Evolutionary conservation across 163 green algal species (phyloP), one percentile per base, ranked within the genome.

Genomic region (Chlamydomonas reinhardtii): DNA sequence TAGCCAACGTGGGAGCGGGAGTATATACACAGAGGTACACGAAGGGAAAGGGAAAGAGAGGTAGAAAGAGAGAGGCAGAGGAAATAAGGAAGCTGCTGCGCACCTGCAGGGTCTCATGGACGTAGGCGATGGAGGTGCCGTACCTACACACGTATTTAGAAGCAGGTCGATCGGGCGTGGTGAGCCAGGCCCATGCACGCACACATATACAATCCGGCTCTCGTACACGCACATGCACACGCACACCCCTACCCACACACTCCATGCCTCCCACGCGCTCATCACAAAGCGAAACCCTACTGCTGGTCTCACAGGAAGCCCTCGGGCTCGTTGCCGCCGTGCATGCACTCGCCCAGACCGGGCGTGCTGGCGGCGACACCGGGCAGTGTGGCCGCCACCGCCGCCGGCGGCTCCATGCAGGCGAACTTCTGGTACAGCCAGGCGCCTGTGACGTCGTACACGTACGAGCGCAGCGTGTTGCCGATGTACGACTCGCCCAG

Each of bases 261-360:
- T n/a, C n/a, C n/a, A n/a, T n/a, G n/a, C n/a, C n/a, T n/a, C n/a
- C n/a, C n/a, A n/a, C n/a, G n/a, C n/a, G n/a, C n/a, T n/a, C n/a
- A n/a, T n/a, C n/a, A n/a, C n/a, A n/a, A n/a, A n/a, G n/a, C n/a
- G n/a, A n/a, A n/a, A n/a, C n/a, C 43, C 43, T 54, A 54, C 43
- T n/a, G n/a, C n/a, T n/a, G n/a, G n/a, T n/a, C n/a, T 56, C 48
- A 56, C 76, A 84, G 66, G 76, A 84, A 84, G 61, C 76, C 76
- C 76, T 84, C 76, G 9, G 76, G 59, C 29, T 61, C 29, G 59
- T 74, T 17, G 17, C 76, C 76, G 22, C 76, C 76, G 25, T 62
- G 73, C 62, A 74, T 75, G 61, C 37, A 84, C 20, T 66, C 59
- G 16, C 76, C 76, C n/a, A 84, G 76, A 3, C 31, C 66, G 20